Evolutionary conservation across 768 basidiomycete genomes (phyloP), one percentile per base, ranked within the genome.

Genomic region (Lactarius akahatsu): DNA sequence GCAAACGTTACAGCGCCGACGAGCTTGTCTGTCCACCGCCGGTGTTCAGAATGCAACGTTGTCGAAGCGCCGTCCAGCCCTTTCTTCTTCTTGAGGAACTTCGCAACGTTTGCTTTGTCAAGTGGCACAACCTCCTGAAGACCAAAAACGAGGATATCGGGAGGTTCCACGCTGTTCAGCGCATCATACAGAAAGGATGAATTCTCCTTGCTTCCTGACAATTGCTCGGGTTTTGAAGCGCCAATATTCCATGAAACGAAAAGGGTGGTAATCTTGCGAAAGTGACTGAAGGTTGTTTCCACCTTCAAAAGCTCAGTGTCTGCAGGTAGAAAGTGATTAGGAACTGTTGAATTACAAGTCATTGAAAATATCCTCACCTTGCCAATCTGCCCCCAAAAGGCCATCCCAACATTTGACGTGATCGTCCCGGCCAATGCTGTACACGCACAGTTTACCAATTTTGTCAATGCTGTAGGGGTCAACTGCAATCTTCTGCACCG

Each of bases 71-170:
- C 82, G 41, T 85, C 83, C 18, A 78, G 75, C 66, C 84, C 86
- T 73, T 88, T 88, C 77, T 88, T 92, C 69, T 87, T 85, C 18
- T 82, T 81, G 7, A 99, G 73, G 32, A 98, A 87, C 23, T 89
- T 93, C 78, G 97, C 96, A 72, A 96, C 96, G 1, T 90, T 88
- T 81, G 98, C 88, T 78, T 88, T 94, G 67, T 97, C 95, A n/a
- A 99, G 84, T 74, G 97, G 94, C 67, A 99, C 93, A 45, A 98
- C 84, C 77, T 98, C 96, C 76, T 99, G 96, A 76, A 98, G 90
- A 2, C 95, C 95, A 71, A 99, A 96, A 4, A 87, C 85, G 69
- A 99, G 90, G 71, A 98, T 88, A 69, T 98, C 96, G 3, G 96
- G 92, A 13, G 77, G 73, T 15, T 91, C 86, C 43, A 89, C 86